Evolutionary conservation across 1,284 basidiomycete genomes (phyloP).

Genomic region (Porodaedalea pini): DNA sequence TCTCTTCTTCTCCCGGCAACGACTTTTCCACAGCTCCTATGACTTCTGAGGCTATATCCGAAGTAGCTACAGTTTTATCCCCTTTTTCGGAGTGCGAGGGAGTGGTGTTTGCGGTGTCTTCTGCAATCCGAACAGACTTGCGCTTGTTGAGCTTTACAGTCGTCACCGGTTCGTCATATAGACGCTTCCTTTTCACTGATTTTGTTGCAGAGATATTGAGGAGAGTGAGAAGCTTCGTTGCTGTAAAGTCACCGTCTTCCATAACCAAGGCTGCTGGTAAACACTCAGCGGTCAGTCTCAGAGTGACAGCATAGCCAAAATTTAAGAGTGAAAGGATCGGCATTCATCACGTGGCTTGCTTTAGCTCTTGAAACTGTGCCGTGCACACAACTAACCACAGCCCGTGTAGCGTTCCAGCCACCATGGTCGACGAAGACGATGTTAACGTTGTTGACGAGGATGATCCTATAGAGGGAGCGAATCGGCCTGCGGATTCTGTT

Average conservation of each 20-base stretch:
- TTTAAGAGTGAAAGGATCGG: constrained; percentile 5
- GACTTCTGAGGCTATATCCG: neutral
- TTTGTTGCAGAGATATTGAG: constrained; percentile 88
- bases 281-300: neutral
- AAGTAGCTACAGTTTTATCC: constrained; percentile 17
- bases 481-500: constrained; percentile 17
- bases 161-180: constrained; percentile 36
- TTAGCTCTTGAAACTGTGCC: neutral
- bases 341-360: neutral
- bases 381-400: neutral
- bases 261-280: constrained; percentile 25
- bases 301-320: constrained; percentile 1
- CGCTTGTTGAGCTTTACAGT: constrained; percentile 66
- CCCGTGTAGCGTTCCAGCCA: neutral
- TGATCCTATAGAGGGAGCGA: constrained; percentile 29
- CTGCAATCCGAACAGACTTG: constrained; percentile 36
- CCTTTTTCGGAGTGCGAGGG: constrained; percentile 22
- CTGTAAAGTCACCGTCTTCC: constrained; percentile 57
- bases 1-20: constrained; percentile 23
- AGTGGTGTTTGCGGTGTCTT: constrained; percentile 18
- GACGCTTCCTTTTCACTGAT: constrained; percentile 54
- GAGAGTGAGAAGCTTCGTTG: constrained; percentile 83
- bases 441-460: constrained; percentile 61
- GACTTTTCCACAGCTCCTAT: constrained; percentile 9
- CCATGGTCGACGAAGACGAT: constrained; percentile 56